A percentile compares a stretch with the other conserved stretches of the same genome.
Evolutionary conservation across 371 early-diverging fungal species (phyloP).

Genomic region (Mucor irregularis): DNA sequence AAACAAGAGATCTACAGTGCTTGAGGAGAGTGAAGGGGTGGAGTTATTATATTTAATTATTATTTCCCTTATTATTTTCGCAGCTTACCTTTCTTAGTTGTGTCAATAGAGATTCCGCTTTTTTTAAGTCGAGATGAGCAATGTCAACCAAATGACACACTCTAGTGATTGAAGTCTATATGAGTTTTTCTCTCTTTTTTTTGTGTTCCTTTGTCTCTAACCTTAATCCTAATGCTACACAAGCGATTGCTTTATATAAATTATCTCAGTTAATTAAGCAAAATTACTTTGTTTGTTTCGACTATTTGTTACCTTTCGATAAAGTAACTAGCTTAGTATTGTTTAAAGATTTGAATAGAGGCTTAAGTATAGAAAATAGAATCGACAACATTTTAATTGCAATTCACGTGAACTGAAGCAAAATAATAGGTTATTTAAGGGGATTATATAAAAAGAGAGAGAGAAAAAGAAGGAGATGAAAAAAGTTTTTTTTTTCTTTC

Average conservation of each 20-base stretch:
- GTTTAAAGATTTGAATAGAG: slow-evolving; percentile 21
- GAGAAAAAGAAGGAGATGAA: too few relatives aligned
- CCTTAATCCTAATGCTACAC: slow-evolving; percentile 19
- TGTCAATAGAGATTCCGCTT: slow-evolving; percentile 10
- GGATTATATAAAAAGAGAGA: not conserved
- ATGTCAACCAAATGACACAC: slow-evolving; percentile 20
- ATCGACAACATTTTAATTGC: slow-evolving; percentile 5
- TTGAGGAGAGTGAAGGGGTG: slow-evolving; percentile 7
- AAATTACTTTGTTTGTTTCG: not conserved
- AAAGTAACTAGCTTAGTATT: slow-evolving; percentile 12
- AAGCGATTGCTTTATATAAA: slow-evolving; percentile 17
- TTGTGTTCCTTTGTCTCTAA: too few relatives aligned
- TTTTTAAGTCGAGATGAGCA: slow-evolving; percentile 7
- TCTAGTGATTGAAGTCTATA: slow-evolving; percentile 4
- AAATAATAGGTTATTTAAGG: not conserved
- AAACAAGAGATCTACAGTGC: slow-evolving; percentile 15
- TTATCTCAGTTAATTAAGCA: not conserved
- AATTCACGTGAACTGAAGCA: not conserved
- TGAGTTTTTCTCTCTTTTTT: not conserved
- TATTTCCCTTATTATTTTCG: too few relatives aligned
- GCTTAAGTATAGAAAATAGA: slow-evolving; percentile 9
- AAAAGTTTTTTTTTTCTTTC: too few relatives aligned
- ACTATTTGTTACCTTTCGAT: slow-evolving; percentile 4
- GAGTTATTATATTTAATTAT: not conserved
- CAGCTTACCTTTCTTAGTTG: slow-evolving; percentile 18